phyloP scores from a whole-genome alignment of 306 rosid genomes.

The Acacia melanoxylon region DNA sequence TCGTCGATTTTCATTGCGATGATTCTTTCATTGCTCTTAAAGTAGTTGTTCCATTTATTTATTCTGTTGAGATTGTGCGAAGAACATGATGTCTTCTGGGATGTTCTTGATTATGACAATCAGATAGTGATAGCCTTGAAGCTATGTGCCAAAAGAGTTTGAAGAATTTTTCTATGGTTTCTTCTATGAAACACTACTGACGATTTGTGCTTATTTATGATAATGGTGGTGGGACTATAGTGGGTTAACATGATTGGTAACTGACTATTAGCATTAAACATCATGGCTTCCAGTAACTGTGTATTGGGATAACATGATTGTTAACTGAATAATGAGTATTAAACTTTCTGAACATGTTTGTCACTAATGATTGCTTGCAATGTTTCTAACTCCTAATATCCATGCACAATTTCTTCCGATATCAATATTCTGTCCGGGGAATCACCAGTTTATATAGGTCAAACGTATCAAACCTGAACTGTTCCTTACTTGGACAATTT shows the following conservation, averaged over 20 bases:
- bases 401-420: not conserved
- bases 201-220: not conserved
- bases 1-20: constrained; percentile 14
- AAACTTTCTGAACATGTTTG: not conserved
- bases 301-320: constrained; percentile 10
- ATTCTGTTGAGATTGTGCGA: constrained; percentile 18
- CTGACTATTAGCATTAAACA: constrained; percentile 1
- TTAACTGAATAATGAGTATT: constrained; percentile 1
- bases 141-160: constrained; percentile 27
- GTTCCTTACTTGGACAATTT: constrained; percentile 8
- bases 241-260: constrained; percentile 13
- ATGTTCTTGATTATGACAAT: constrained; percentile 29
- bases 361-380: not conserved
- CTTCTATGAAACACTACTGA: not conserved
- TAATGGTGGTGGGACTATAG: not conserved
- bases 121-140: constrained; percentile 31
- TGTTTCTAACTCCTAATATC: constrained; percentile 12
- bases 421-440: constrained; percentile 1
- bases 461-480: not conserved
- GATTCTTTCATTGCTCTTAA: constrained; percentile 34
- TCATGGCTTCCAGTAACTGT: constrained; percentile 8
- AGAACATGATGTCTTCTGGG: constrained; percentile 20
- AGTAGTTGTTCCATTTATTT: not conserved
- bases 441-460: constrained; percentile 11
- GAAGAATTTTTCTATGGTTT: not conserved